phyloP scores from a whole-genome alignment of 108 stramenopile species.

The Cyclostephanos tholiformis region DNA sequence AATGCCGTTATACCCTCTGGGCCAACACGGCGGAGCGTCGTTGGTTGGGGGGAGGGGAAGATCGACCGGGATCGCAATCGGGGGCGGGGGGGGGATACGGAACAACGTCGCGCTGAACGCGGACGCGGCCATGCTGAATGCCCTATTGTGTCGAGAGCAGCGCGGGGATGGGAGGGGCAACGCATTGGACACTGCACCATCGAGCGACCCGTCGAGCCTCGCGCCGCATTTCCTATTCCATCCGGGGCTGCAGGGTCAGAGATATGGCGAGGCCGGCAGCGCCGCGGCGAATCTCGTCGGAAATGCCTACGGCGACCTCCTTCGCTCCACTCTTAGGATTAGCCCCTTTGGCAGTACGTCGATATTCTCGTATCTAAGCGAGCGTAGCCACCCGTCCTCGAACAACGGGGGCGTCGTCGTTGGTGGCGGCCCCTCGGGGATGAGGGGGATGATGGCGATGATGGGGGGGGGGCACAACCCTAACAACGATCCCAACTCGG shows the following conservation, averaged over 20 bases:
- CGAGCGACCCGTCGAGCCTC: too few species aligned
- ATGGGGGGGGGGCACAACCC: not conserved
- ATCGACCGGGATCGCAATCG: not conserved
- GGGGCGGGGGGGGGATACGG: not conserved
- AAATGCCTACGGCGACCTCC: conserved; percentile 19
- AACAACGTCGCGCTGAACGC: not conserved
- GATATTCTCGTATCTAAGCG: conserved; percentile 5
- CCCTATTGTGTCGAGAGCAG: not conserved
- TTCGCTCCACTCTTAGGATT: conserved; percentile 18
- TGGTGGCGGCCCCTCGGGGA: not conserved
- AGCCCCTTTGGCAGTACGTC: conserved; percentile 8
- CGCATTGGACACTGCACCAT: too few species aligned
- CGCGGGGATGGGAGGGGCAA: too few species aligned
- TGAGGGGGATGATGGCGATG: not conserved
- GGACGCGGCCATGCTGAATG: not conserved
- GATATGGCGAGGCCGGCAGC: too few species aligned
- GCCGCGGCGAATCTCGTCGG: too few species aligned
- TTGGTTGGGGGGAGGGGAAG: not conserved
- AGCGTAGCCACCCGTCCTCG: not conserved
- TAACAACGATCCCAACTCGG: conserved; percentile 4
- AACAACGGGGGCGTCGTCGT: too few species aligned
- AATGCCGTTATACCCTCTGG: not conserved
- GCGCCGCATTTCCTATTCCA: not conserved
- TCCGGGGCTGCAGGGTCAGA: too few species aligned
- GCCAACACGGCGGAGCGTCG: not conserved